Evolutionary conservation across 140 eudicot species (phyloP), one percentile per base, ranked within the genome.

Genomic region (Ambrosia hybrid): DNA sequence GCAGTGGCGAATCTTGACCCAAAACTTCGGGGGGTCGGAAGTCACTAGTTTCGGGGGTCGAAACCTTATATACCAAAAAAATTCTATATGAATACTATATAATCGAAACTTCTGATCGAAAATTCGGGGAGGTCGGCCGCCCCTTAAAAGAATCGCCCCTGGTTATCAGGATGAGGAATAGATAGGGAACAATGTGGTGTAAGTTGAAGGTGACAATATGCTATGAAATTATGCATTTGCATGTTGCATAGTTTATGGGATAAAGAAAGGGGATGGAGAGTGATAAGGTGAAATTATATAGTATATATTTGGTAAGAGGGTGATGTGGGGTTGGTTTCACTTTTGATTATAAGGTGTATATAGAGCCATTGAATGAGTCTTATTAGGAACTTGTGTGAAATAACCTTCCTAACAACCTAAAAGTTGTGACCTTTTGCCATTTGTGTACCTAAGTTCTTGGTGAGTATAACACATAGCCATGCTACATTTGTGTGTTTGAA

Each of bases 351-450:
- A 39, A 62, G 78, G 79, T 36, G 71, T 7, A 66, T 66, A 78
- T 48, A 6, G n/a, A 71, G 70, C 49, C 80, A 80, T 86, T 89
- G 92, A 89, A 79, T 83, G 88, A 82, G 90, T 89, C 92, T 34
- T 66, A 57, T 65, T 83, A 79, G 79, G 37, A 84, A 56, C 52
- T 30, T 63, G 72, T 68, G 43, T 66, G 26, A 49, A 68, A 67
- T 58, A 51, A 67, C 41, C 69, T 58, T 59, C 7, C 0, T n/a
- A 38, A 43, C 39, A 51, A 61, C 15, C 74, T 39, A 45, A 30
- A 67, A 34, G 0, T 53, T 43, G 3, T 13, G 0, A 36, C 10
- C 5, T 52, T 67, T 10, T 56, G 61, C 16, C 68, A 67, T 45
- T 75, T 75, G 67, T 30, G 53, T 60, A n/a, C 80, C 46, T 57